Base-by-base conservation (phyloP, 2,329 filamentous ascomycete species). In the Fonsecaea erecta region DNA sequence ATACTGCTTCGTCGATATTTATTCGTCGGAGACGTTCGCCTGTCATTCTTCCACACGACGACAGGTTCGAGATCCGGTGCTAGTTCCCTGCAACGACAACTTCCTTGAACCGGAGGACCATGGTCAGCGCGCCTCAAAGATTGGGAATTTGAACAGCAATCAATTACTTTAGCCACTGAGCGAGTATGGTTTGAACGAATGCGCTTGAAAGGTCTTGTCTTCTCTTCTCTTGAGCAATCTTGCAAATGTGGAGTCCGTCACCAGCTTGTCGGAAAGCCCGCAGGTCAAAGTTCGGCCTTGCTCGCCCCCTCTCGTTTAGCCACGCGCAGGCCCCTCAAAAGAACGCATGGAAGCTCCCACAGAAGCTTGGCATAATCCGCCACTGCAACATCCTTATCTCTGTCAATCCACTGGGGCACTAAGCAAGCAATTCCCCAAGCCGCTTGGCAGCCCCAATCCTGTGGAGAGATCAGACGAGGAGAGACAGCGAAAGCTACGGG, bases 361-460 rank as follows among this genome's bases (percentile, higher is more conserved):
- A 16, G 30, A 60, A 14, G 46, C 46, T 37, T 30, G 32, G 61
- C 40, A 52, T 8, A 21, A 3, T 5, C 61, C 28, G 14, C 61
- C n/a, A 52, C 14, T 63, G 57, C 61, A 40, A 63, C 61, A 40
- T 63, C 30, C 53, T 63, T 58, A 63, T 63, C 61, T 63, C 18
- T 53, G 52, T 3, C 40, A 57, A 52, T 57, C 21, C n/a, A 18
- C 53, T 34, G 53, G 9, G 26, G 26, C 21, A 26, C 30, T 18
- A 16, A 28, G 53, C 7, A 59, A 37, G 54, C 40, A 52, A 32
- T 58, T 21, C 43, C 26, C 18, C 52, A 48, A 52, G 24, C 40
- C n/a, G 40, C 26, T 37, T 16, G 24, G 37, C 16, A 11, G 40
- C 40, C 55, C 55, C 46, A 60, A 46, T 54, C 7, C 28, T 8